Base-by-base conservation (phyloP, 257 asterid genomes). In the Knoxia roxburghii region DNA sequence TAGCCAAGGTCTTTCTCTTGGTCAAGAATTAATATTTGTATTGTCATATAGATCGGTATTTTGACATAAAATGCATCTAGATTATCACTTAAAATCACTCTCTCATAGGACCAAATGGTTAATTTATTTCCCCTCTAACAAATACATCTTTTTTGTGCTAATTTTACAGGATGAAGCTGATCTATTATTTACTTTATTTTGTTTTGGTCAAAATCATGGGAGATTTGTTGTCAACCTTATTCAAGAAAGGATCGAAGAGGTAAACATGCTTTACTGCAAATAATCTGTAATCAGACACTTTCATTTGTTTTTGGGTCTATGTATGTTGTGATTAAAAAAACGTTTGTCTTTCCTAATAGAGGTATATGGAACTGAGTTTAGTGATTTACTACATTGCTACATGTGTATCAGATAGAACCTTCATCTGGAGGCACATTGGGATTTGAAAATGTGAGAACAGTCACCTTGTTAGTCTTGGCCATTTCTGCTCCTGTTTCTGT, bases 121-220 rank as follows among this genome's bases (percentile, higher is more conserved):
- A 26, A 27, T 45, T 63, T 13, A 13, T 45, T 62, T 49, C 26
- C 26, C 18, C 30, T 64, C 13, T 12, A 30, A 51, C 8, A n/a
- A 62, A 37, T 9, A 37, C 1, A 35, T 4, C 50, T 48, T 35
- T 20, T 40, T 15, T 68, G 10, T 41, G 18, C 29, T 5, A 26
- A 60, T 72, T 54, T 78, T 72, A 71, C 91, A 89, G 98, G 98
- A 92, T 77, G 98, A 92, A 80, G 86, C 87, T 62, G 95, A 85
- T 81, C 56, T 90, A 50, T 76, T 90, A 68, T 70, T 65, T 62
- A 77, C 68, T 63, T 57, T 93, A 57, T 83, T 77, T 73, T 77
- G 66, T 77, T 76, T 90, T 75, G 99, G 99, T 51, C 82, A 74
- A 66, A 71, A 68, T 40, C 97, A 90, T 58, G 84, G 95, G 67